Evolutionary conservation across 768 basidiomycete genomes (phyloP).

Genomic region (Hypholoma sublateritium): DNA sequence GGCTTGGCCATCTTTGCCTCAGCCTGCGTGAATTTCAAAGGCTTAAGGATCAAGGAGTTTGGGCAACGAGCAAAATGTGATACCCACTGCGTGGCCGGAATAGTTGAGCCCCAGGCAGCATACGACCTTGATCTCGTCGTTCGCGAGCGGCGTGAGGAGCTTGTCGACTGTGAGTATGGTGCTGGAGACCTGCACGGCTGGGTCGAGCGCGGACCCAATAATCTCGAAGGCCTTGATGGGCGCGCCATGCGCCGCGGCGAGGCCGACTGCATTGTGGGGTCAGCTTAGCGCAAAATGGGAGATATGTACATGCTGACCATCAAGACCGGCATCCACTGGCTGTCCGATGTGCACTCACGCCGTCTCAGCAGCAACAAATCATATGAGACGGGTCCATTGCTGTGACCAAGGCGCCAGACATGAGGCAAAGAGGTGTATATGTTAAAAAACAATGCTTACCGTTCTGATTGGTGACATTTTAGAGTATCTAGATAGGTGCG

Average conservation of each 20-base stretch:
- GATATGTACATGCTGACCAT: constrained; percentile 41
- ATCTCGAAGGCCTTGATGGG: constrained; percentile 73
- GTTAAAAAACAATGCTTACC: constrained; percentile 31
- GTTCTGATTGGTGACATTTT: constrained; percentile 60
- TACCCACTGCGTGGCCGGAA: constrained; percentile 72
- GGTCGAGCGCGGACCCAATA: constrained; percentile 65
- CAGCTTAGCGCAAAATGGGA: background rate
- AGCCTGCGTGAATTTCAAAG: constrained; percentile 38
- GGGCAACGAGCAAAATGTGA: background rate
- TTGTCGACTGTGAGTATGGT: constrained; percentile 68
- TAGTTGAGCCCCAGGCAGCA: constrained; percentile 84
- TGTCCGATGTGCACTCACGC: constrained; percentile 74
- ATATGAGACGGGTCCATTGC: constrained; percentile 82
- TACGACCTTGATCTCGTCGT: constrained; percentile 66
- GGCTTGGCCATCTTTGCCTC: constrained; percentile 68
- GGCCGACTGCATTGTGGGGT: constrained; percentile 48
- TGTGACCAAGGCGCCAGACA: constrained; percentile 20
- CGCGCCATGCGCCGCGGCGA: constrained; percentile 49
- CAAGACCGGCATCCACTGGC: constrained; percentile 65
- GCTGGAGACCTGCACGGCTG: constrained; percentile 60
- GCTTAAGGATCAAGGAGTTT: background rate
- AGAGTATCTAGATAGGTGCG: background rate
- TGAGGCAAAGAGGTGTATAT: background rate
- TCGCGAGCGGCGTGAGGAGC: constrained; percentile 67
- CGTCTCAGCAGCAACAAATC: constrained; percentile 79